phyloP scores from a whole-genome alignment of 805 yeast species.

The Cyberlindnera meyerae region DNA sequence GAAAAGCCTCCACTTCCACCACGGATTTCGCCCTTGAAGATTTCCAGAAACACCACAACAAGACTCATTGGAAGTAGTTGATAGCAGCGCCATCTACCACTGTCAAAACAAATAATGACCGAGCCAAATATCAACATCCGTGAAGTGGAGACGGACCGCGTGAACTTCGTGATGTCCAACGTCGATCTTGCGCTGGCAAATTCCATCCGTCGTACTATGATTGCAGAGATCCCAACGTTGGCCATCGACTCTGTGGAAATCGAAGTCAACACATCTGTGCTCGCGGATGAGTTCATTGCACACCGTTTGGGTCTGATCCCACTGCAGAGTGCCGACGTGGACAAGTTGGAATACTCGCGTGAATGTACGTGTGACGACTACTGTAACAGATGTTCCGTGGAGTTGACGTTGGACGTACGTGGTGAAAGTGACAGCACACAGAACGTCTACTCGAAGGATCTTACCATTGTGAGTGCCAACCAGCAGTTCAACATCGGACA shows the following conservation, averaged over 20 bases:
- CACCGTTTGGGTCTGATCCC: constrained; percentile 95
- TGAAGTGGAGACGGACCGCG: constrained; percentile 78
- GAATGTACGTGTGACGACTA: constrained; percentile 98
- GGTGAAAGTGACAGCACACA: constrained; percentile 85
- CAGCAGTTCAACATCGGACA: constrained; percentile 54
- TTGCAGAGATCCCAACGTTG: constrained; percentile 94
- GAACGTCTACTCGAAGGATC: constrained; percentile 85
- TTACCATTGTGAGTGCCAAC: constrained; percentile 40
- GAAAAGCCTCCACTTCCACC: too few relatives aligned
- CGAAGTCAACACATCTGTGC: constrained; percentile 85
- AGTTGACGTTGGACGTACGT: constrained; percentile 76
- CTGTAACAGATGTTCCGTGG: constrained; percentile 93
- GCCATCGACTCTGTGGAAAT: constrained; percentile 96
- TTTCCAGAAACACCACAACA: too few relatives aligned
- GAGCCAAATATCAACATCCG: constrained; percentile 82
- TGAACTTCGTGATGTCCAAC: constrained; percentile 82
- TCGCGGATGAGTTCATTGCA: constrained; percentile 94
- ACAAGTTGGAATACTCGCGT: constrained; percentile 77
- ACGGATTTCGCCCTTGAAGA: too few relatives aligned
- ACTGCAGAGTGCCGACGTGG: constrained; percentile 76
- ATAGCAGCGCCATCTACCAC: too few relatives aligned
- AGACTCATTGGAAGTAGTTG: too few relatives aligned
- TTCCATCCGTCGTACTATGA: constrained; percentile 84
- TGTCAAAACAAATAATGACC: neutral
- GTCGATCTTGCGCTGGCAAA: constrained; percentile 90